Conservation (phyloP, 306 rosid species). For the Vicia faba region DNA sequence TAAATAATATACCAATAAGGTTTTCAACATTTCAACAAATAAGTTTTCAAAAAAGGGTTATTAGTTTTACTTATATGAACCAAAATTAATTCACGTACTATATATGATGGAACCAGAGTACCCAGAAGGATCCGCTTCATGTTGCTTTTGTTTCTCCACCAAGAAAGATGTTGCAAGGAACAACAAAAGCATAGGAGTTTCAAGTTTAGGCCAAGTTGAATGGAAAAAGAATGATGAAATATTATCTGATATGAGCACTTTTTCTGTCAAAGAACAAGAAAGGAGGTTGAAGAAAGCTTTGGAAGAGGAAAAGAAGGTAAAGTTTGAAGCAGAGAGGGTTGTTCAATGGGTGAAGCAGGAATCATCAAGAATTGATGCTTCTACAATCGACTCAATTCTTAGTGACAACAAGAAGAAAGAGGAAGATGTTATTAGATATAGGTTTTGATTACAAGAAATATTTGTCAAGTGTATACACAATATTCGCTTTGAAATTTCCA, state of each 20-base stretch:
- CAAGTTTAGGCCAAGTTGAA: slow-evolving; percentile 18
- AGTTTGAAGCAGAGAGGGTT: slow-evolving; percentile 52
- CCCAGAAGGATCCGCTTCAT: slow-evolving; percentile 32
- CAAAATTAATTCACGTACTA: background rate
- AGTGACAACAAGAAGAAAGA: background rate
- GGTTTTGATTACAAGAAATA: background rate
- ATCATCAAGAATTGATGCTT: slow-evolving; percentile 55
- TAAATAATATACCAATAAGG: background rate
- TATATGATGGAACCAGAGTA: slow-evolving; percentile 46
- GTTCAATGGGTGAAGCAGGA: slow-evolving; percentile 60
- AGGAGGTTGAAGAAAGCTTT: slow-evolving; percentile 59
- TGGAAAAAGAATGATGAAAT: slow-evolving; percentile 50
- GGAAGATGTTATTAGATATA: background rate
- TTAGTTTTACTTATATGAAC: background rate
- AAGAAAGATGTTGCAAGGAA: slow-evolving; percentile 35
- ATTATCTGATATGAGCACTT: slow-evolving; percentile 58
- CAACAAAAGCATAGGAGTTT: background rate
- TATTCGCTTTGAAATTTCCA: background rate
- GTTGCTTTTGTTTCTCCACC: slow-evolving; percentile 56
- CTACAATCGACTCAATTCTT: slow-evolving; percentile 33
- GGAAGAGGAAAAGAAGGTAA: slow-evolving; percentile 51
- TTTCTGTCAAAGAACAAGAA: slow-evolving; percentile 59
- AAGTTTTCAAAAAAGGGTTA: background rate
- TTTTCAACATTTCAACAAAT: background rate
- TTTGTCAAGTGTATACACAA: background rate